phyloP scores from a whole-genome alignment of 768 basidiomycete genomes.

The Rhizopogon vesiculosus region DNA sequence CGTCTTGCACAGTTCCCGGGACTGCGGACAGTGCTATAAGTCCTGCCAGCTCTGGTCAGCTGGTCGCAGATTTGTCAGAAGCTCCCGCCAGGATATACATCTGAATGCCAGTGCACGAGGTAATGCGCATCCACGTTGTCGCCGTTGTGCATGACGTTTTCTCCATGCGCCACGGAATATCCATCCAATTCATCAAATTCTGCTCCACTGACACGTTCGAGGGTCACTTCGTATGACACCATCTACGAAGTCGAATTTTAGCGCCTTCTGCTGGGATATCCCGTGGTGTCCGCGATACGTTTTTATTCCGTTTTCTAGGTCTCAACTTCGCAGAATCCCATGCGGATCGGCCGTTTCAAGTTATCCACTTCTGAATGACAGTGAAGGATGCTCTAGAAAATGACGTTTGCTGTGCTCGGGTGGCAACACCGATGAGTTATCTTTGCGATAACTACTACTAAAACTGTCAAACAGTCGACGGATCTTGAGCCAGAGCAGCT shows the following conservation, averaged over 20 bases:
- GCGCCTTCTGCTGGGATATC: conserved; percentile 13
- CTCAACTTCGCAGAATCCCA: conserved; percentile 11
- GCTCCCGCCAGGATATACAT: not conserved
- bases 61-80: too few species aligned
- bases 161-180: not conserved
- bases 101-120: conserved; percentile 3
- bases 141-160: not conserved
- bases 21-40: too few species aligned
- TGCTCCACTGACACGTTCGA: conserved; percentile 15
- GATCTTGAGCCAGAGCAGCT: conserved; percentile 10
- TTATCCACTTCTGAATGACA: conserved; percentile 3
- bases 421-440: not conserved
- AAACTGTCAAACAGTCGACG: not conserved
- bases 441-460: too few species aligned
- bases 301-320: conserved; percentile 12
- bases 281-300: conserved; percentile 15
- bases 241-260: conserved; percentile 8
- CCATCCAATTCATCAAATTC: conserved; percentile 9
- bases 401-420: conserved; percentile 16
- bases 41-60: too few species aligned
- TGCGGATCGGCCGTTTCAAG: conserved; percentile 8
- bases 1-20: too few species aligned
- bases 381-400: conserved; percentile 5
- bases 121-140: not conserved
- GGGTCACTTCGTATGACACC: conserved; percentile 12